Evolutionary conservation across 1,284 basidiomycete species (phyloP).

Genomic region (Singerocomus inundabilis): DNA sequence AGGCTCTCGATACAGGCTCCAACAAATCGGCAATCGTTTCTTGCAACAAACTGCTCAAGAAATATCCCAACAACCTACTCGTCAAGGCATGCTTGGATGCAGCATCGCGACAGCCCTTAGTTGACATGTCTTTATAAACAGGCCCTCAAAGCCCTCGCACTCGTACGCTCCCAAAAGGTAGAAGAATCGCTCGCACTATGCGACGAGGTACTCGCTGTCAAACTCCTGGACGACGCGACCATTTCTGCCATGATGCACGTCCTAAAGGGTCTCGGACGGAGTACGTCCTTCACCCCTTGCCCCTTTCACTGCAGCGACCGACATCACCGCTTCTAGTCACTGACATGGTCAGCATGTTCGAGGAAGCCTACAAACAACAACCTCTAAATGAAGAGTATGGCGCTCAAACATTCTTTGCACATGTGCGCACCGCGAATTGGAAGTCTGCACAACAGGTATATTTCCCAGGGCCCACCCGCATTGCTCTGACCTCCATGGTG

Average conservation of each 20-base stretch:
- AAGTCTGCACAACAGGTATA: constrained; percentile 74
- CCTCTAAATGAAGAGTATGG: constrained; percentile 80
- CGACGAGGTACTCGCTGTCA: constrained; percentile 70
- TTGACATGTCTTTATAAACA: constrained; percentile 5
- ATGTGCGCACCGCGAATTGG: constrained; percentile 74
- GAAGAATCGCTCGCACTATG: constrained; percentile 78
- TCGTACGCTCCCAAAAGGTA: constrained; percentile 77
- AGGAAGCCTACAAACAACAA: constrained; percentile 74
- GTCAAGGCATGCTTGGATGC: constrained; percentile 53
- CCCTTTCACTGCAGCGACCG: neutral
- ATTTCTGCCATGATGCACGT: constrained; percentile 81
- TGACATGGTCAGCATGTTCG: constrained; percentile 77
- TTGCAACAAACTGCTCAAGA: constrained; percentile 84
- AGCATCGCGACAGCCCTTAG: neutral
- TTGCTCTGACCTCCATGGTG: constrained; percentile 2
- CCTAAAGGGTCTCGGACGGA: constrained; percentile 69
- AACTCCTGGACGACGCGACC: constrained; percentile 67
- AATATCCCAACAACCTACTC: constrained; percentile 69
- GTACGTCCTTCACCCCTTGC: constrained; percentile 42
- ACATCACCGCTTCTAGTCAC: constrained; percentile 46
- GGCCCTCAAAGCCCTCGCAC: constrained; percentile 82
- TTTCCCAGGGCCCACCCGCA: neutral
- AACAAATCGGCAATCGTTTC: constrained; percentile 79
- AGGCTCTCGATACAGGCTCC: constrained; percentile 81
- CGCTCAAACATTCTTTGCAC: constrained; percentile 79